phyloP scores from a whole-genome alignment of 805 yeast species.

The Teunomyces funiuensis region DNA sequence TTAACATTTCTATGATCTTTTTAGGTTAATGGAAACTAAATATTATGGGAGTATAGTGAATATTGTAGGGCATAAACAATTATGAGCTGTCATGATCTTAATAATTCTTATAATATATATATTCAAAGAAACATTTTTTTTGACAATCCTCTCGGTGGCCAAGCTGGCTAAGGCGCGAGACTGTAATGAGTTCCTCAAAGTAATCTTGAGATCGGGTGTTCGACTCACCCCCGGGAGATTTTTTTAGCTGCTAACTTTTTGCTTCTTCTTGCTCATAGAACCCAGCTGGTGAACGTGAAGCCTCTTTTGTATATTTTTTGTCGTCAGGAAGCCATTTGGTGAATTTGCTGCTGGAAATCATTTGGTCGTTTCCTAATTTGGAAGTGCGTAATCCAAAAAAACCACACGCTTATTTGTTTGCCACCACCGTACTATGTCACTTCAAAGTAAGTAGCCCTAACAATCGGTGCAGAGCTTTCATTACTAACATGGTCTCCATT shows the following conservation, averaged over 20 bases:
- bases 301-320: background rate
- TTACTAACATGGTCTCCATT: conserved; percentile 20
- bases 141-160: conserved; percentile 44
- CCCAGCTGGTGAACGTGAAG: too few species aligned
- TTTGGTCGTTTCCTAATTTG: background rate
- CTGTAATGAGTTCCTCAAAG: conserved; percentile 36
- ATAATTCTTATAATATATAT: too few species aligned
- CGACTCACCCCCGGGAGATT: conserved; percentile 48
- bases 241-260: conserved; percentile 7
- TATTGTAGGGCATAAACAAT: too few species aligned
- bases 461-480: too few species aligned
- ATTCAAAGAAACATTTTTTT: too few species aligned
- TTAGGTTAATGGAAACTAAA: too few species aligned
- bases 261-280: conserved; percentile 3
- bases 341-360: background rate
- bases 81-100: too few species aligned
- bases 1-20: too few species aligned
- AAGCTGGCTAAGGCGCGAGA: conserved; percentile 50
- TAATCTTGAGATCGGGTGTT: conserved; percentile 48
- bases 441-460: background rate
- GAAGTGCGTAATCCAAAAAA: background rate
- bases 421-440: background rate
- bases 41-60: too few species aligned
- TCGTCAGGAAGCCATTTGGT: background rate
- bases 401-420: background rate